Base-by-base conservation (phyloP, 352 stramenopile species). In the Achlya hypogyna region DNA sequence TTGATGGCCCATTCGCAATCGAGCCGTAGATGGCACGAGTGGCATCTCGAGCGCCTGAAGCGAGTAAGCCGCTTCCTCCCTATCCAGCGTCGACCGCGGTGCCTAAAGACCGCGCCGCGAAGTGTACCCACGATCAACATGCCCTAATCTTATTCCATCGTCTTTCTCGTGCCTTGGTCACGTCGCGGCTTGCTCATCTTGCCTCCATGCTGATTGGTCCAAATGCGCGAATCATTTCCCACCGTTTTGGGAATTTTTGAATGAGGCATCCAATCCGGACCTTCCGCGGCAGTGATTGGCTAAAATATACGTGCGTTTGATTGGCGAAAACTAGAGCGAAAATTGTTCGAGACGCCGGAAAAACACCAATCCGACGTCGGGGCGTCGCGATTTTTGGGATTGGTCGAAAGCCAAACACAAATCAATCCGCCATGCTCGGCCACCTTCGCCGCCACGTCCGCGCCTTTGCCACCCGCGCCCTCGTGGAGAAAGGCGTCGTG, bases 401-500 rank as follows among this genome's bases (percentile, higher is more conserved):
- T 45, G 38, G 38, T 45, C 38, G n/a, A 45, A 45, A 45, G 12
- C n/a, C 38, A 18, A 10, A 45, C 12, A n/a, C 6, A n/a, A n/a
- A 3, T 10, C 38, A 45, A 45, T 45, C 38, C 6, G 6, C 38
- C 38, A 45, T 45, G 38, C n/a, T 45, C 38, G 12, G 38, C 38
- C 38, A 45, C 12, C 49, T 56, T 56, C 49, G n/a, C 10, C 49
- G 49, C 25, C 31, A 38, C 31, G 49, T 20, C 25, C 49, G 49
- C 25, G 49, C 25, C 25, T 51, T 54, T 25, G 47, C 29, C 20
- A 45, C 32, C 5, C 38, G 63, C 5, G 35, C 53, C 22, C 53
- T 74, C 12, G 76, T 93, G 12, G 66, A 73, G 31, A 73, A 77
- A 0, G 80, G 84, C 23, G 42, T 56, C 2, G 80, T 91, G 42